These are phyloP conservation scores for Penicillium goetzii DNA, from an alignment of 495 filamentous ascomycete genomes.

Conservation along the genomic window DNA sequence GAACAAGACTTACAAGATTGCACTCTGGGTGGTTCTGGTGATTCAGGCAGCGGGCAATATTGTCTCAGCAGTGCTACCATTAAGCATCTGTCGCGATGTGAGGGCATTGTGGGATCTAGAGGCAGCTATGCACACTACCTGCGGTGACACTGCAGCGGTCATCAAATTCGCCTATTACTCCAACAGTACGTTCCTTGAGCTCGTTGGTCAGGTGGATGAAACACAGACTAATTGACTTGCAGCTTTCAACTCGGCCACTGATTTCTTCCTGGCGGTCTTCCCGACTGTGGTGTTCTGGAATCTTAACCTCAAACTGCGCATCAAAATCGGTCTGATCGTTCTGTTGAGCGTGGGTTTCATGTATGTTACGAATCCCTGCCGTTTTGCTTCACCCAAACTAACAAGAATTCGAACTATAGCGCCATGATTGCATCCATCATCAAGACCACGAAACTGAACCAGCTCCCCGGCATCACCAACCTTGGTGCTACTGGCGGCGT, in stretches of 20 bases:
- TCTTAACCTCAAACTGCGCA: conserved; percentile 42
- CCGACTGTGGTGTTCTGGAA: conserved; percentile 51
- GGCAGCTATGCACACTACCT: conserved; percentile 31
- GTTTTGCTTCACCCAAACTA: neutral
- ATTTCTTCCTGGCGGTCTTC: conserved; percentile 48
- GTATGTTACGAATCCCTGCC: conserved; percentile 23
- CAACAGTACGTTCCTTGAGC: conserved; percentile 29
- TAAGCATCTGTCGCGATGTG: conserved; percentile 38
- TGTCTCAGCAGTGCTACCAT: conserved; percentile 34
- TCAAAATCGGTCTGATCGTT: conserved; percentile 44
- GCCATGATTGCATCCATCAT: conserved; percentile 49
- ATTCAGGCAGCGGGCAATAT: conserved; percentile 37
- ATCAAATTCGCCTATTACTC: conserved; percentile 42
- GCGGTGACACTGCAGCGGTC: conserved; percentile 28
- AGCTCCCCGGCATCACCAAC: conserved; percentile 40
- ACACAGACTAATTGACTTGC: neutral
- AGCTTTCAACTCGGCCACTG: conserved; percentile 48
- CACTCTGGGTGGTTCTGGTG: conserved; percentile 32
- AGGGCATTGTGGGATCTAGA: conserved; percentile 31
- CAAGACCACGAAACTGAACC: conserved; percentile 45
- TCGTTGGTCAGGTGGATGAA: neutral
- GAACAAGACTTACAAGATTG: conserved; percentile 33
- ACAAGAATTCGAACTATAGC: conserved; percentile 21
- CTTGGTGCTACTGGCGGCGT: conserved; percentile 33
- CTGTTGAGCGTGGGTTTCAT: conserved; percentile 47